Conservation (phyloP, 169 alveolate species). For the Hammondia hammondi region DNA sequence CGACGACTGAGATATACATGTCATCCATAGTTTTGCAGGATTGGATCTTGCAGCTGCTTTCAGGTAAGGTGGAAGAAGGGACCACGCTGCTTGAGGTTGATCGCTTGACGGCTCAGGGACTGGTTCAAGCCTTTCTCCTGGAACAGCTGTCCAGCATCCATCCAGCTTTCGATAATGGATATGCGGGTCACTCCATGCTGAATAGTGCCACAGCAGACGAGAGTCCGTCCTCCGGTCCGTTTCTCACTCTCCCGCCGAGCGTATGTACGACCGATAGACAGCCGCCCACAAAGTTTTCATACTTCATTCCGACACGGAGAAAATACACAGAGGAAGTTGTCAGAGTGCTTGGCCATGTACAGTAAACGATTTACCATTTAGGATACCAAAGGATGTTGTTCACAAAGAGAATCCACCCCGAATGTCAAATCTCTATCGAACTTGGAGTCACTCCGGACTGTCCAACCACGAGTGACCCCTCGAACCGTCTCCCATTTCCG, state of each 20-base stretch:
- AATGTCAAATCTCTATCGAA: too few relatives aligned
- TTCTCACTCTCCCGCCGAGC: background rate
- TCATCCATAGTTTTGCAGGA: background rate
- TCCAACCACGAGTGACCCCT: too few relatives aligned
- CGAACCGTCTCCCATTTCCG: too few relatives aligned
- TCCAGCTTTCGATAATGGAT: slow-evolving; percentile 16
- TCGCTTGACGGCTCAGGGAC: background rate
- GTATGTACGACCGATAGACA: too few relatives aligned
- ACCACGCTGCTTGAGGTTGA: background rate
- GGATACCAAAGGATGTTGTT: too few relatives aligned
- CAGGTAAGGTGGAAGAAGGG: background rate
- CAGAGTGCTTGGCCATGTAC: background rate
- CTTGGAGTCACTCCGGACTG: too few relatives aligned
- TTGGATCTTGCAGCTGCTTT: background rate
- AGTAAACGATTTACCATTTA: too few relatives aligned
- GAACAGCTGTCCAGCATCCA: background rate
- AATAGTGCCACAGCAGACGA: background rate
- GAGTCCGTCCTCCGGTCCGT: background rate
- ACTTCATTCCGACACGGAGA: background rate
- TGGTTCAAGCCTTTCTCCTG: background rate
- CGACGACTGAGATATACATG: background rate
- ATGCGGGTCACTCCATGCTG: background rate
- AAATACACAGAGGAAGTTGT: background rate
- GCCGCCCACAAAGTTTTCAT: background rate
- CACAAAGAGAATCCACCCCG: too few relatives aligned